Conservation (phyloP, 225 moss, liverwort and hornwort species). For the Marchantia paleacea region DNA sequence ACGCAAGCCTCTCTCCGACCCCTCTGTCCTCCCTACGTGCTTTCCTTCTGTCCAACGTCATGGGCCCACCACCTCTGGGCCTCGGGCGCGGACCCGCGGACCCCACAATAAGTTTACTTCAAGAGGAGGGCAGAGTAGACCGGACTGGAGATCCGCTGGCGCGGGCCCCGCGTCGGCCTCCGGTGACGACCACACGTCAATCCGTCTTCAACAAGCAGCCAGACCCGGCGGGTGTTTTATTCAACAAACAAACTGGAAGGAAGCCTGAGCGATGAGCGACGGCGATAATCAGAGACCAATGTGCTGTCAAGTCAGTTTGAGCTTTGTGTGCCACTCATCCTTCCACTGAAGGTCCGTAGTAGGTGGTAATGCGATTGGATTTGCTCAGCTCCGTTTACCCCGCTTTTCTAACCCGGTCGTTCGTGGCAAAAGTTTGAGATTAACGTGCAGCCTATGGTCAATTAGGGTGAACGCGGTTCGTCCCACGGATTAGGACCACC, state of each 20-base stretch:
- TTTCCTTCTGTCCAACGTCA: background rate
- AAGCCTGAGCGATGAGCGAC: no score
- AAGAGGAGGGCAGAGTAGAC: constrained; percentile 6
- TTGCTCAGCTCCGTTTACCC: no score
- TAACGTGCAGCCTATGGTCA: no score
- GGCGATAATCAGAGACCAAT: background rate
- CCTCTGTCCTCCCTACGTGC: background rate
- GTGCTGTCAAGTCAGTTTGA: background rate
- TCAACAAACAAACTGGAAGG: no score
- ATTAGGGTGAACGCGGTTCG: no score
- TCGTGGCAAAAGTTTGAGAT: no score
- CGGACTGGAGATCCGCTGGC: background rate
- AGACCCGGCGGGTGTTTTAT: background rate
- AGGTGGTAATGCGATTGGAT: background rate
- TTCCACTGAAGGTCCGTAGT: background rate
- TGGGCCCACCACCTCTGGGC: background rate
- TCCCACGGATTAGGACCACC: no score
- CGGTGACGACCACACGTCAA: background rate
- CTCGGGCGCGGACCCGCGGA: background rate
- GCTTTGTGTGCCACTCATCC: background rate
- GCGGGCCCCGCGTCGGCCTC: background rate
- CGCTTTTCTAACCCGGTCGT: no score
- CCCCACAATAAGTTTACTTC: constrained; percentile 1
- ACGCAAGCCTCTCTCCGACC: background rate
- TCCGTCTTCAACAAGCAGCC: background rate